Conservation (phyloP, 768 basidiomycete genomes). For the Macrolepiota dolichaula region DNA sequence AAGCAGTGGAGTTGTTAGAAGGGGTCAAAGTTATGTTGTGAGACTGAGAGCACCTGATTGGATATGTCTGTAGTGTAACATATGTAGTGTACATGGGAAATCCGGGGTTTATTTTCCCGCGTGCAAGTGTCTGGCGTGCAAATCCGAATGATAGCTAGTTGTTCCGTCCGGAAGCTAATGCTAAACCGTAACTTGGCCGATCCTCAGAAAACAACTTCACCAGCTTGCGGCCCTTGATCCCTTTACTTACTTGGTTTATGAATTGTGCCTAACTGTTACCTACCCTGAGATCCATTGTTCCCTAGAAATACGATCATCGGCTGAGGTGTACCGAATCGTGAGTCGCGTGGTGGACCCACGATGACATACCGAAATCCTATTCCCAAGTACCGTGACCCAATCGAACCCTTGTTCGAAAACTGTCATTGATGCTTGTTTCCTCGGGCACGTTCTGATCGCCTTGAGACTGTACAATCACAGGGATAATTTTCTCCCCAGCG, state of each 20-base stretch:
- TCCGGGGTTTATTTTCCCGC: too few relatives aligned
- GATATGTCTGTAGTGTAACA: not conserved
- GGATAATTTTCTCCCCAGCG: not conserved
- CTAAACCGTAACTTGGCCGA: not conserved
- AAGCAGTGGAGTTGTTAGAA: conserved; percentile 11
- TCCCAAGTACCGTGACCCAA: too few relatives aligned
- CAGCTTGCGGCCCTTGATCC: too few relatives aligned
- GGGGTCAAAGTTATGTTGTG: not conserved
- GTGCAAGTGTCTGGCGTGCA: not conserved
- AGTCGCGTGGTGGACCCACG: not conserved
- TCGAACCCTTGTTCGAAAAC: too few relatives aligned
- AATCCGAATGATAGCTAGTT: not conserved
- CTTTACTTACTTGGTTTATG: too few relatives aligned
- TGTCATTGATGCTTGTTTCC: not conserved
- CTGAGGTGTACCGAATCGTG: not conserved
- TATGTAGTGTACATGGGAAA: too few relatives aligned
- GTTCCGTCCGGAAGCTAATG: not conserved
- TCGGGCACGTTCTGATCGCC: not conserved
- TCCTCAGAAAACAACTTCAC: too few relatives aligned
- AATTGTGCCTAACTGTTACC: too few relatives aligned
- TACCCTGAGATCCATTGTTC: too few relatives aligned
- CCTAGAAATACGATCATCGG: too few relatives aligned
- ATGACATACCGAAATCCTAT: too few relatives aligned
- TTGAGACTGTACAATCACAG: not conserved
- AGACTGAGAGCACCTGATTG: not conserved